Percentiles rank a stretch among this genome's conserved stretches.
phyloP scores from a whole-genome alignment of 768 basidiomycete species.

The Leccinum subgranulosum region DNA sequence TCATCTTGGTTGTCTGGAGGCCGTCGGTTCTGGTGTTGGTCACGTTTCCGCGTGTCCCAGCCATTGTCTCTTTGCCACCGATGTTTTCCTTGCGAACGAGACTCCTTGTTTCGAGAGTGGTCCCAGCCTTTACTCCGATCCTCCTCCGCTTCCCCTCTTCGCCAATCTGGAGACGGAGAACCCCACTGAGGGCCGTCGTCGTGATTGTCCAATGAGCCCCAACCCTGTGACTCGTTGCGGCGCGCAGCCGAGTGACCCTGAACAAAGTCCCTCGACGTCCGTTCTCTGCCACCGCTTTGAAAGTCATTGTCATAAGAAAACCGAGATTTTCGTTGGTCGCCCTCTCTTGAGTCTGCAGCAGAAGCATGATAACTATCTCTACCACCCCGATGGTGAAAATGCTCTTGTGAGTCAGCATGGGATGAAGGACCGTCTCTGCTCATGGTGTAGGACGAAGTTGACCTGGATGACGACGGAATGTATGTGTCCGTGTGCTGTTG shows the following conservation, averaged over 20 bases:
- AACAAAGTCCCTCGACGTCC: conserved; percentile 47
- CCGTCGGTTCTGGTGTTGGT: conserved; percentile 39
- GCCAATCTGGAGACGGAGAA: conserved; percentile 46
- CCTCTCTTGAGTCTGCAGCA: conserved; percentile 38
- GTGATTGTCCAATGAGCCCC: conserved; percentile 39
- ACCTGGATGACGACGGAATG: conserved; percentile 43
- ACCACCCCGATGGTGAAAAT: conserved; percentile 40
- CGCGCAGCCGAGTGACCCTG: conserved; percentile 41
- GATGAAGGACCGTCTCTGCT: conserved; percentile 53
- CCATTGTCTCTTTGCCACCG: conserved; percentile 40
- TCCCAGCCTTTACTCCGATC: conserved; percentile 37
- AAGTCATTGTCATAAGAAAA: conserved; percentile 40
- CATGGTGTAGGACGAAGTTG: conserved; percentile 43
- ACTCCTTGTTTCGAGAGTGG: conserved; percentile 37
- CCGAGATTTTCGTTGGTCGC: conserved; percentile 44
- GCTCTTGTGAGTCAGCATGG: conserved; percentile 45
- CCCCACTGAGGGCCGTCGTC: conserved; percentile 39
- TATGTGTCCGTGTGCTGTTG: conserved; percentile 43
- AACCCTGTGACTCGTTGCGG: conserved; percentile 47
- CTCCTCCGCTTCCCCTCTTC: conserved; percentile 34
- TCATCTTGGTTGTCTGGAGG: conserved; percentile 30
- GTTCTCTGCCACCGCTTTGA: conserved; percentile 41
- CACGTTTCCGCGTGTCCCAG: conserved; percentile 52
- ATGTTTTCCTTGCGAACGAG: conserved; percentile 27
- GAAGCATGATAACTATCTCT: conserved; percentile 46